Evolutionary conservation across 768 basidiomycete species (phyloP).

Genomic region (Boletus bicolor): DNA sequence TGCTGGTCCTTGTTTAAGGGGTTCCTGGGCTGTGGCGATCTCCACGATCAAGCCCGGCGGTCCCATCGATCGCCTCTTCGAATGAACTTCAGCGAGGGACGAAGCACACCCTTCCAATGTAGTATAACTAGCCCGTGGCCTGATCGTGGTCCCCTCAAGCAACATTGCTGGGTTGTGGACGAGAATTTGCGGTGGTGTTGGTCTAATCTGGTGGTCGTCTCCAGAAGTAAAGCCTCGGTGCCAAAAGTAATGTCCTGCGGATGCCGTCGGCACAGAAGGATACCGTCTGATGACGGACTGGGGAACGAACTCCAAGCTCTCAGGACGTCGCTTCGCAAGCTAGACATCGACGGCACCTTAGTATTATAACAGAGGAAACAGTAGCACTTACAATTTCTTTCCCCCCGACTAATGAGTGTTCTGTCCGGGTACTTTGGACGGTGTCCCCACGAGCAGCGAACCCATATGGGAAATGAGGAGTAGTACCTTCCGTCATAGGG

Average conservation of each 20-base stretch:
- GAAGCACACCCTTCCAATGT: conserved; percentile 1
- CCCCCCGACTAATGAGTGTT: background rate
- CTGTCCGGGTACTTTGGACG: background rate
- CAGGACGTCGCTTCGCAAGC: conserved; percentile 13
- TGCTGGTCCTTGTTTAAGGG: background rate
- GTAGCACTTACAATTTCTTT: conserved; percentile 11
- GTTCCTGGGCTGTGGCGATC: background rate
- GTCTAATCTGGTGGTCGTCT: background rate
- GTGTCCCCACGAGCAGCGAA: background rate
- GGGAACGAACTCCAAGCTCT: conserved; percentile 24
- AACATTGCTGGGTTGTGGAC: background rate
- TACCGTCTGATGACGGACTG: conserved; percentile 26
- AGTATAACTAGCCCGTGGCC: conserved; percentile 2
- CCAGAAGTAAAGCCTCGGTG: background rate
- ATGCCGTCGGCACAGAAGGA: conserved; percentile 9
- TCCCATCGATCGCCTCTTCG: background rate
- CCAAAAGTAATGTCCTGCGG: background rate
- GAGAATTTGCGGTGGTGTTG: background rate
- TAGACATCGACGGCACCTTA: background rate
- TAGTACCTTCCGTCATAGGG: background rate
- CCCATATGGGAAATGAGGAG: background rate
- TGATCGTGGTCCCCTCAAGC: background rate
- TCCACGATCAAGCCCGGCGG: background rate
- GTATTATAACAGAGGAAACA: background rate
- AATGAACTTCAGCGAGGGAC: background rate